Evolutionary conservation across 306 rosid species (phyloP).

Genomic region (Lablab purpureus): DNA sequence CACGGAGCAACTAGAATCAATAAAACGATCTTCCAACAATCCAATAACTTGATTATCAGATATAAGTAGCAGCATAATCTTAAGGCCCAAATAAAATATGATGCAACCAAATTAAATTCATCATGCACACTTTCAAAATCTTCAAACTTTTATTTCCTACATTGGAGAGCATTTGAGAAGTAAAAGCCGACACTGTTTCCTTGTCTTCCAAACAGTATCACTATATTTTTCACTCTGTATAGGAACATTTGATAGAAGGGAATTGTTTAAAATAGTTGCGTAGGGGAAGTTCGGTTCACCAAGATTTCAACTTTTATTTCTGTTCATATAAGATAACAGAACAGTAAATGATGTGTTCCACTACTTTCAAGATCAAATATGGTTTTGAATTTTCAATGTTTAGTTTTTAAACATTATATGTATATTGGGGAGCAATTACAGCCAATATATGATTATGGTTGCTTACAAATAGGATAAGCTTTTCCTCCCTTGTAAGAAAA

Average conservation of each 20-base stretch:
- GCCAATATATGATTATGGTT: not conserved
- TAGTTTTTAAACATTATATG: not conserved
- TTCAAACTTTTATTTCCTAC: not conserved
- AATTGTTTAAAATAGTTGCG: not conserved
- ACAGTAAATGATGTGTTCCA: not conserved
- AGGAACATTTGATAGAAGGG: not conserved
- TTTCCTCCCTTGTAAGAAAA: not conserved
- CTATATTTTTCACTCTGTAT: not conserved
- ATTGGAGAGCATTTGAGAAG: not conserved
- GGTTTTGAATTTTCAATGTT: not conserved
- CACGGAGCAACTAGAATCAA: not conserved
- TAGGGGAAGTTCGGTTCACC: not conserved
- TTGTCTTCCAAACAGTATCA: not conserved
- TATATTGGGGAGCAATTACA: not conserved
- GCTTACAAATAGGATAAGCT: not conserved
- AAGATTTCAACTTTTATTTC: conserved; percentile 1
- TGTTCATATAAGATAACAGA: not conserved
- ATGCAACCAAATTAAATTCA: conserved; percentile 11
- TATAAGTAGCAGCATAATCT: not conserved
- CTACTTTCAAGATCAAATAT: not conserved
- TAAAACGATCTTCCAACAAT: conserved; percentile 36
- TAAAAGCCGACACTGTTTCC: conserved; percentile 3
- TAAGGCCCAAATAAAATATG: not conserved
- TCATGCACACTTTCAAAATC: not conserved
- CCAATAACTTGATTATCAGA: not conserved